Base-by-base conservation (phyloP, 441 rosid species). In the Gossypium gossypioides region DNA sequence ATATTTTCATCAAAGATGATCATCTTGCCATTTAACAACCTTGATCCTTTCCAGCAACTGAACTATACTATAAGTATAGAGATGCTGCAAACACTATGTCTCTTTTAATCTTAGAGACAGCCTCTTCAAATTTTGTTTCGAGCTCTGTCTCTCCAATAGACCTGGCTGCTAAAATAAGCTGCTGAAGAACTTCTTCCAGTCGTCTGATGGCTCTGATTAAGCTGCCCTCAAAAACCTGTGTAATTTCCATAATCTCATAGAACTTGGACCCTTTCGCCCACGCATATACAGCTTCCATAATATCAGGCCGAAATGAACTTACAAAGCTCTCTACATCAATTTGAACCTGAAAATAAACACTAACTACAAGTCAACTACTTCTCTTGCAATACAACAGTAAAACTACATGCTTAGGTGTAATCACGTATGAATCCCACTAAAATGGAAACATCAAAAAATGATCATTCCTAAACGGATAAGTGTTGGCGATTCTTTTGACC, bases 51-150 rank as follows among this genome's bases (percentile, higher is more conserved):
- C 22, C 27, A 2, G 21, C 16, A 2, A 16, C 48, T 27, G 25
- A 54, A 73, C 80, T 87, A 95, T 80, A 76, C 79, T 87, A 95
- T 79, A 95, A 81, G 85, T 95, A 95, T 18, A 91, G 86, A 25
- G 99, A 95, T 44, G 98, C 98, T n/a, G 97, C 98, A 76, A 95
- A 92, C 4, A 95, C 99, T 24, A 95, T 92, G 83, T 95, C 99
- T 79, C 99, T 87, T 85, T 92, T 92, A 78, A 92, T 89, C 80
- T 86, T 92, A n/a, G 90, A 86, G 77, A 91, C 97, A 7, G 96
- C 97, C 68, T 87, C 96, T 81, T 95, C 97, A 52, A 92, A 87
- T 78, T 95, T 95, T 6, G 84, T 79, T 80, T 92, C 87, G 18
- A 95, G 85, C 76, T 89, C 87, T 15, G 88, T 91, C 82, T 92